Evolutionary conservation across 495 filamentous ascomycete genomes (phyloP), one percentile per base, ranked within the genome.

Genomic region (Aspergillus haitiensis): DNA sequence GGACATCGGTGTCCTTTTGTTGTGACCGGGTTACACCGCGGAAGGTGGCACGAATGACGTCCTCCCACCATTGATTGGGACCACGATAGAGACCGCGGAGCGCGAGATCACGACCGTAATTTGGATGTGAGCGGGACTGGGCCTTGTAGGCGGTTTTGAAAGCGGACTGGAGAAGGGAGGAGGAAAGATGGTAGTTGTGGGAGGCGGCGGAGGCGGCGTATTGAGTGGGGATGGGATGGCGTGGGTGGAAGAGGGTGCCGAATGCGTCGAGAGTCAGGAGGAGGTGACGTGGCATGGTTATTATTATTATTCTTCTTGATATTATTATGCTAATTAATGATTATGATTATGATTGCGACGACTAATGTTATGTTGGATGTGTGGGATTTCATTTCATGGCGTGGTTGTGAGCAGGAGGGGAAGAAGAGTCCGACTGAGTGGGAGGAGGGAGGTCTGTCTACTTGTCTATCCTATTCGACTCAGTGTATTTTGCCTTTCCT

Each of bases 251-350:
- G 36, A 93, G 75, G 1, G 90, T 93, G 3, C 82, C 86, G 58
- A 93, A 93, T 48, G 88, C 90, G 70, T 93, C 90, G 59, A 93
- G 84, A 62, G 83, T 88, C 48, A 90, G 71, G 32, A 89, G 77
- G 10, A 87, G 81, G 33, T 79, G 47, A 27, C 39, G 52, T 8
- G 45, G 35, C 55, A 59, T 60, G 31, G 35, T 56, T 16, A 10
- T 10, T 27, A 48, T 51, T 5, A 33, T 31, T 49, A 35, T 50
- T 31, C 13, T 31, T 51, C 12, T 12, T 32, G 10, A 15, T 34
- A 40, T 40, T 40, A 40, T 40, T 40, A 40, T 33, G n/a, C 5
- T 32, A 31, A n/a, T 50, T 32, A 33, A 31, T 47, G 45, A 47
- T 13, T 12, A 15, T 47, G 45, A n/a, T 13, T 47, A 2, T 18